phyloP scores from a whole-genome alignment of 208 protist species.

The Lotmaria passim region DNA sequence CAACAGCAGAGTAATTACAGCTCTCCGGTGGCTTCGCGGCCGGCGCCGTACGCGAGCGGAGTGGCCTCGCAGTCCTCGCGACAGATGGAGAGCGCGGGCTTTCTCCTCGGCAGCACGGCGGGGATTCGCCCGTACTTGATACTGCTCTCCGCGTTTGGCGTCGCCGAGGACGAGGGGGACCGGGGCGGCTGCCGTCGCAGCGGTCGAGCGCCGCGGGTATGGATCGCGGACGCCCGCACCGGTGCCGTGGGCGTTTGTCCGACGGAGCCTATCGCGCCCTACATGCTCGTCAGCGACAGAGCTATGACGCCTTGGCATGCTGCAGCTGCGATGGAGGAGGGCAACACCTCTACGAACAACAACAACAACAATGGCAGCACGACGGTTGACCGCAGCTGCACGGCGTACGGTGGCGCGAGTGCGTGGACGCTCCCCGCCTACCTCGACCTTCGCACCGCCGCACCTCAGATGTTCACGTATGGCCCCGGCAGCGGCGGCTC shows the following conservation, averaged over 20 bases:
- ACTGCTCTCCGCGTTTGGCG: slow-evolving; percentile 31
- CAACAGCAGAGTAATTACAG: slow-evolving; percentile 11
- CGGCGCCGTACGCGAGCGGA: slow-evolving; percentile 17
- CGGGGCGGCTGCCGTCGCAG: not conserved
- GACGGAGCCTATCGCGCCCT: slow-evolving; percentile 32
- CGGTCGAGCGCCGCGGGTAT: slow-evolving; percentile 34
- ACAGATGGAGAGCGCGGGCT: slow-evolving; percentile 38
- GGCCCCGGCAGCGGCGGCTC: not conserved
- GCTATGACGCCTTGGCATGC: too few relatives aligned
- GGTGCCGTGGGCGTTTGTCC: slow-evolving; percentile 56
- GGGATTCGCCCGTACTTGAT: slow-evolving; percentile 65
- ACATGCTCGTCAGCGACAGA: too few relatives aligned
- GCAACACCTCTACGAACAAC: not conserved
- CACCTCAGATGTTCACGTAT: slow-evolving; percentile 3
- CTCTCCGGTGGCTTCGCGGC: not conserved
- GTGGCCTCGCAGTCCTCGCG: slow-evolving; percentile 6
- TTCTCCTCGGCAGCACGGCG: slow-evolving; percentile 64
- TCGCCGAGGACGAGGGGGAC: slow-evolving; percentile 4
- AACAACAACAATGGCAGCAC: not conserved
- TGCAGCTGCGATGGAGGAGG: not conserved
- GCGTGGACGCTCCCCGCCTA: slow-evolving; percentile 17
- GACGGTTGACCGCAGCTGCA: slow-evolving; percentile 13
- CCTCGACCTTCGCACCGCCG: slow-evolving; percentile 11
- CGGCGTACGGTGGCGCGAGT: slow-evolving; percentile 2
- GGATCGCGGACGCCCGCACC: slow-evolving; percentile 76